phyloP scores from a whole-genome alignment of 2,329 filamentous ascomycete species.

The Scolecobasidium constrictum region DNA sequence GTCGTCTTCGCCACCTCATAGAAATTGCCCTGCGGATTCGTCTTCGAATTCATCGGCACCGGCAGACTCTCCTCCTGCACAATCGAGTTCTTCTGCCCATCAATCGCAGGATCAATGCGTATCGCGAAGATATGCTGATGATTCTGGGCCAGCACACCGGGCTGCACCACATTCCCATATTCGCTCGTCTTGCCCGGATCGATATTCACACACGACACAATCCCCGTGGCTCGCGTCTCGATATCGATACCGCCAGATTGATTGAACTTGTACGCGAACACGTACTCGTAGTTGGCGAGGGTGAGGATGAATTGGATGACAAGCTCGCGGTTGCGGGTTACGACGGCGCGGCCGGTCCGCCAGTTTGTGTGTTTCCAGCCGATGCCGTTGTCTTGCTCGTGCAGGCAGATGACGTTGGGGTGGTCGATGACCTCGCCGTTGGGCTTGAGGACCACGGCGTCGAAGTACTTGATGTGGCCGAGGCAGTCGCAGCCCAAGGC shows the following conservation, averaged over 20 bases:
- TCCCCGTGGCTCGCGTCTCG: conserved; percentile 48
- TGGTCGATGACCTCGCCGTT: conserved; percentile 43
- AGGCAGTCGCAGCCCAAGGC: conserved; percentile 47
- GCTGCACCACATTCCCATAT: conserved; percentile 53
- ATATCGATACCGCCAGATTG: not conserved
- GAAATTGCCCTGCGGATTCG: conserved; percentile 36
- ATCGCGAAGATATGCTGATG: conserved; percentile 61
- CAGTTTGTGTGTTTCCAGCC: conserved; percentile 63
- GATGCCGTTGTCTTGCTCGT: conserved; percentile 60
- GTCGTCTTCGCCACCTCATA: conserved; percentile 51
- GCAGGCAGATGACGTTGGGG: conserved; percentile 55
- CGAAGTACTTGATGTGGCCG: conserved; percentile 57
- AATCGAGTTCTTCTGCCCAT: conserved; percentile 43
- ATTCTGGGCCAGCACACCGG: conserved; percentile 55
- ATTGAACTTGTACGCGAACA: conserved; percentile 32
- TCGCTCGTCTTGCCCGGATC: conserved; percentile 31
- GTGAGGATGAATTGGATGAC: conserved; percentile 60
- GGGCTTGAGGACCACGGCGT: conserved; percentile 41
- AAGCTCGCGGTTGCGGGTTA: conserved; percentile 50
- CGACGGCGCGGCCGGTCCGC: conserved; percentile 50
- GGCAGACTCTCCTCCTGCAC: conserved; percentile 43
- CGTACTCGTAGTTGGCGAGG: conserved; percentile 61
- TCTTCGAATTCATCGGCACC: conserved; percentile 34
- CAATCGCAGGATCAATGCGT: conserved; percentile 54
- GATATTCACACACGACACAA: conserved; percentile 44